Base-by-base conservation (phyloP, 1,139 yeast species). In the Suhomyces panamericanus region DNA sequence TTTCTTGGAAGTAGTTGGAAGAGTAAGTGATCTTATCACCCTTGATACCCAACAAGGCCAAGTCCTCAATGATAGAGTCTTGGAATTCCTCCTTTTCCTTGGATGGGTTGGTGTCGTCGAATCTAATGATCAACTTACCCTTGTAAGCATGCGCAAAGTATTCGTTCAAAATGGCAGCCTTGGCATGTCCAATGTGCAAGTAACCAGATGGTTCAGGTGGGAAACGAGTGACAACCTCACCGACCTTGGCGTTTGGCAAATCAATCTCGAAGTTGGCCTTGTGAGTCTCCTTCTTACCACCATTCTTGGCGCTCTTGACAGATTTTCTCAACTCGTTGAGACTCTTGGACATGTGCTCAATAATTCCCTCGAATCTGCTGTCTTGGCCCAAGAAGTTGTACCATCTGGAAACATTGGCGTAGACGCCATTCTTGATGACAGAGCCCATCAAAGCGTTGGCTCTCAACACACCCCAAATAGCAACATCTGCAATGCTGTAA, bases 41-140 rank as follows among this genome's bases (percentile, higher is more conserved):
- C 70, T 88, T 86, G 67, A 93, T 87, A 42, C 98, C 98, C 58
- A 93, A 76, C 53, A 90, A 75, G 49, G 83, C 78, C 66, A 93
- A 79, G 74, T 91, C 98, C 70, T 90, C 96, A 53, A 91, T 71
- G 63, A 93, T 93, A 29, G 96, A 81, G 59, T 91, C 93, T 66
- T 91, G 93, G 70, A 85, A 93, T 71, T 93, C 98, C 43, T 67
- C 83, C 74, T 87, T 90, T 75, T 93, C 98, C 73, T 91, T 91
- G 47, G 91, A 81, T 36, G 99, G 99, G 68, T 93, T 93, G 50
- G 99, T 93, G 66, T 93, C 98, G 66, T 93, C 99, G 64, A 91
- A 93, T 71, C 99, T 84, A 60, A 93, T 84, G 62, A 91, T 89
- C 64, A 91, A 79, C 69, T 91, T 91, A 65, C 99, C 98, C 60